Base-by-base conservation (phyloP, 2,329 filamentous ascomycete species). In the Rutstroemia sp. region DNA sequence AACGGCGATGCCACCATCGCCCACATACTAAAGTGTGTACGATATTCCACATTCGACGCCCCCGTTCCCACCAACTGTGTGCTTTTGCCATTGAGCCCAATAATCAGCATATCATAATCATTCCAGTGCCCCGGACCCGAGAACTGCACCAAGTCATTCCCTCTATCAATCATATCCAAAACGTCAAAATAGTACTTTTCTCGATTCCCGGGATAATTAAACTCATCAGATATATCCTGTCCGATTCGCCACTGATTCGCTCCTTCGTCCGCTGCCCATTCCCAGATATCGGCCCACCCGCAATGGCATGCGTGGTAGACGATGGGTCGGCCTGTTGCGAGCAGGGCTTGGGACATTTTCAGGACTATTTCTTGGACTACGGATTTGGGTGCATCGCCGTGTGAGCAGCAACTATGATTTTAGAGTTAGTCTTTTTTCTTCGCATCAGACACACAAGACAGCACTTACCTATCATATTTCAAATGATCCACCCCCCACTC, bases 401-500 rank as follows among this genome's bases (percentile, higher is more conserved):
- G 51, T 3, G 51, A 53, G 16, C 51, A 53, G 25, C 51, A 53
- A 37, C 51, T 53, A 12, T 3, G 3, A n/a, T 4, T 0, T n/a
- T 53, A 9, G 34, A 6, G 25, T 23, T 14, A 1, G 1, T 1
- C 9, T 30, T 30, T 30, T 9, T 7, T 30, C 9, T 30, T 10
- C 2, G 4, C 27, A 5, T 23, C 21, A 23, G 21, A 10, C 27
- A 30, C 9, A n/a, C n/a, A n/a, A n/a, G n/a, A n/a, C n/a, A n/a
- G n/a, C n/a, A n/a, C n/a, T n/a, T 12, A 8, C 65, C 81, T 82
- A 64, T 83, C 80, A 61, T 80, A 81, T 68, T 82, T 82, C 16
- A 81, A 66, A 58, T 81, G 83, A 64, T 83, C 80, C 54, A 84
- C 73, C 1, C 77, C 79, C 81, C 81, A 84, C 23, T 73, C 71